Conservation (phyloP, 2,329 filamentous ascomycete genomes). For the Trichoderma cornu-damae region DNA sequence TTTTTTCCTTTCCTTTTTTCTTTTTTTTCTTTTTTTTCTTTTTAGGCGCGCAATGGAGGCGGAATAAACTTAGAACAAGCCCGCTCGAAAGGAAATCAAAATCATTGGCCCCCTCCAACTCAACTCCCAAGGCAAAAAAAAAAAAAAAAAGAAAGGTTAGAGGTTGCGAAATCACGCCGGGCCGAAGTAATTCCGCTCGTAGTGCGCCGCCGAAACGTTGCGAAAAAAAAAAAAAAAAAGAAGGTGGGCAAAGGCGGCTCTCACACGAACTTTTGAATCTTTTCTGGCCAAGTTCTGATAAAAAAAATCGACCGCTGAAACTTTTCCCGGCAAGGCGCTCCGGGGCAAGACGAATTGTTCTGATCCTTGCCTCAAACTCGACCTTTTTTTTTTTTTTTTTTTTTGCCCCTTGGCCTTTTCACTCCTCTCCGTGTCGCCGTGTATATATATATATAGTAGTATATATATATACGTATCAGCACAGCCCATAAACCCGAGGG, state of each 20-base stretch:
- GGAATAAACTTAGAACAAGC: too few species aligned
- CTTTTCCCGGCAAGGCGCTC: slow-evolving; percentile 5
- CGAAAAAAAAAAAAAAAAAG: slow-evolving; percentile 13
- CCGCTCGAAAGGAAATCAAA: too few species aligned
- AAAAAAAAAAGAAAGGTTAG: background rate
- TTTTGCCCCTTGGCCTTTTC: background rate
- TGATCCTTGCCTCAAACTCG: slow-evolving; percentile 5
- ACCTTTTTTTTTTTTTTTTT: background rate
- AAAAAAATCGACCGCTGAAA: slow-evolving; percentile 14
- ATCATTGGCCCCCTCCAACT: too few species aligned
- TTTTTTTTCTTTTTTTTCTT: too few species aligned
- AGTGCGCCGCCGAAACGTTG: slow-evolving; percentile 5
- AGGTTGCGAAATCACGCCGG: slow-evolving; percentile 12
- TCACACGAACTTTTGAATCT: slow-evolving; percentile 20
- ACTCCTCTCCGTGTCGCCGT: background rate
- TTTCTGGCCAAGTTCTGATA: background rate
- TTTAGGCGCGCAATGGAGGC: slow-evolving; percentile 31
- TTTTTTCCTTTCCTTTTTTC: too few species aligned
- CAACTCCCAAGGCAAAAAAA: too few species aligned
- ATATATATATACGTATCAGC: too few species aligned
- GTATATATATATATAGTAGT: too few species aligned
- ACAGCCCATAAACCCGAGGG: background rate
- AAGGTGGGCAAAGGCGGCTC: slow-evolving; percentile 18
- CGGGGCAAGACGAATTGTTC: slow-evolving; percentile 5
- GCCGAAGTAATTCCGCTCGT: slow-evolving; percentile 20